Conservation (phyloP, 495 filamentous ascomycete species). For the Xeromyces bisporus region DNA sequence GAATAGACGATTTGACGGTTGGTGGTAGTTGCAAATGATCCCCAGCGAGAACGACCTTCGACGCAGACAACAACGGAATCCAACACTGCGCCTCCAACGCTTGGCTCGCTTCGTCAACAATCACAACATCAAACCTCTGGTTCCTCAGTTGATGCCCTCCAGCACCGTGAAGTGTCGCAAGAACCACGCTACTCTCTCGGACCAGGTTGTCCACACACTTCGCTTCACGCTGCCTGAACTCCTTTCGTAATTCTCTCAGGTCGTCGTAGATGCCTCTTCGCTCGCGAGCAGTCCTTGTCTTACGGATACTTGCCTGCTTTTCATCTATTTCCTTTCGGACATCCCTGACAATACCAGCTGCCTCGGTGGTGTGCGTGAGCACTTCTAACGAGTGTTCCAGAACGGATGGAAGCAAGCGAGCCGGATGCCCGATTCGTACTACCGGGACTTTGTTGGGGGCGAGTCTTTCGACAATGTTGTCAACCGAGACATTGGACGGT, state of each 20-base stretch:
- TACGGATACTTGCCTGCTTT: constrained; percentile 75
- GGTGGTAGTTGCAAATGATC: constrained; percentile 91
- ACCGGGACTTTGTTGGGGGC: constrained; percentile 70
- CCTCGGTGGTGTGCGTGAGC: constrained; percentile 80
- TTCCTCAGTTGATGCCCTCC: constrained; percentile 69
- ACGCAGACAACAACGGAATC: constrained; percentile 71
- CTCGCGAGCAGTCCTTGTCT: constrained; percentile 68
- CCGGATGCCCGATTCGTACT: constrained; percentile 83
- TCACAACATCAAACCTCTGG: constrained; percentile 79
- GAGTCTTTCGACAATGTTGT: constrained; percentile 96
- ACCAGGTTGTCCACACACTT: constrained; percentile 65
- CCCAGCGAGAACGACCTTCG: constrained; percentile 79
- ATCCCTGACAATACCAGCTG: constrained; percentile 78
- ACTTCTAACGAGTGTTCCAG: constrained; percentile 82
- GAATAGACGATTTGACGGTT: constrained; percentile 58
- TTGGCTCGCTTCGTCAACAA: constrained; percentile 92
- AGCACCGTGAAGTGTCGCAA: constrained; percentile 84
- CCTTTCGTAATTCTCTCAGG: constrained; percentile 67
- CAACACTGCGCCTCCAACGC: constrained; percentile 95
- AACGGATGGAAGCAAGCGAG: constrained; percentile 75
- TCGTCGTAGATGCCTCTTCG: constrained; percentile 69
- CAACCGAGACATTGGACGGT: constrained; percentile 88
- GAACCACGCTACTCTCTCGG: constrained; percentile 62
- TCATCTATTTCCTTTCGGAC: constrained; percentile 84
- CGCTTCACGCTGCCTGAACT: constrained; percentile 72